A percentile compares a stretch with the other conserved stretches of the same genome.
Conservation (phyloP, 352 stramenopile genomes). For the Phytophthora pistaciae region DNA sequence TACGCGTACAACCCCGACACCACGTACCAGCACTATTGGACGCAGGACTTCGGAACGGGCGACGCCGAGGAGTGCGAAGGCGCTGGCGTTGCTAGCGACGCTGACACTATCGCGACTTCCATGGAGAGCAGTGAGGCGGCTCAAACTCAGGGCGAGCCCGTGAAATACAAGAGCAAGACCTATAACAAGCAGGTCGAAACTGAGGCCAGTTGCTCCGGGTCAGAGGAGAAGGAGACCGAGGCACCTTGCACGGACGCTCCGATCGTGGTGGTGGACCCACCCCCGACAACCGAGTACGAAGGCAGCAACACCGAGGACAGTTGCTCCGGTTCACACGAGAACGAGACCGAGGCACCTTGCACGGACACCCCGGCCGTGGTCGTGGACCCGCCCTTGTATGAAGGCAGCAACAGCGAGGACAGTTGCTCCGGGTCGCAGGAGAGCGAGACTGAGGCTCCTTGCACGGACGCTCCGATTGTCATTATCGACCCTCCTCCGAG, state of each 20-base stretch:
- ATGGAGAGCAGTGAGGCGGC: constrained; percentile 1
- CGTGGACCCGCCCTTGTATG: constrained; percentile 14
- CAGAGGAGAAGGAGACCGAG: not conserved
- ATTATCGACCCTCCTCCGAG: constrained; percentile 11
- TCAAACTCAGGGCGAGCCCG: not conserved
- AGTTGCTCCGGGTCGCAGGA: not conserved
- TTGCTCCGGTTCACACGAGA: not conserved
- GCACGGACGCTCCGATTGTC: constrained; percentile 3
- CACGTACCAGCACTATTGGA: constrained; percentile 1
- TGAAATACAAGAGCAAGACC: not conserved
- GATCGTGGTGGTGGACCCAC: constrained; percentile 3
- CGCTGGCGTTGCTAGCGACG: not conserved
- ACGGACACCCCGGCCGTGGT: constrained; percentile 5
- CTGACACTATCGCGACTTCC: not conserved
- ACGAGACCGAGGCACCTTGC: not conserved
- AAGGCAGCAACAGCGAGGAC: not conserved
- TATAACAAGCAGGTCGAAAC: not conserved
- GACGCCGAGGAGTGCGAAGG: constrained; percentile 32
- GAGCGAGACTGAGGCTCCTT: not conserved
- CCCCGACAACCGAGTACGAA: constrained; percentile 14
- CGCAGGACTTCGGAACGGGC: constrained; percentile 26
- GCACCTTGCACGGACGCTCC: constrained; percentile 14
- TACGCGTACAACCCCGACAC: not conserved
- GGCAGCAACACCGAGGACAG: not conserved
- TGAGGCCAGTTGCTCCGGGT: constrained; percentile 4